Evolutionary conservation across 768 basidiomycete species (phyloP).

Genomic region (Fomitopsis pulvina): DNA sequence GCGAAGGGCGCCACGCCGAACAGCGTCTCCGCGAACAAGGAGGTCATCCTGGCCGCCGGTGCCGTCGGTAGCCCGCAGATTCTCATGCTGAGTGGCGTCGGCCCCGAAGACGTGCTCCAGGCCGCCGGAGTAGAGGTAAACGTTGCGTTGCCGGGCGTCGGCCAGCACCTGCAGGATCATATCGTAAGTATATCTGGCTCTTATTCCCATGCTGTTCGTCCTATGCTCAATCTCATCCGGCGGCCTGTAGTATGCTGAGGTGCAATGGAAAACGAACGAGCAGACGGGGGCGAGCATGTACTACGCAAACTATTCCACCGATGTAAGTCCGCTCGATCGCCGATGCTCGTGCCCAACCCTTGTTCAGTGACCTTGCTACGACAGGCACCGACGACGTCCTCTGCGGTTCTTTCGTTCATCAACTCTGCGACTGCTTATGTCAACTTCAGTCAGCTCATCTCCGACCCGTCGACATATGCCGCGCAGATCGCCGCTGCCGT

Average conservation of each 20-base stretch:
- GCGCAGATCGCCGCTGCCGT: constrained; percentile 27
- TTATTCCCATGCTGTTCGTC: neutral
- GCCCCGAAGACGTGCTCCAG: constrained; percentile 44
- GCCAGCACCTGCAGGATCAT: constrained; percentile 54
- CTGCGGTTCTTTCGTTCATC: constrained; percentile 45
- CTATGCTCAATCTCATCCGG: neutral
- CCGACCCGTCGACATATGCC: constrained; percentile 23
- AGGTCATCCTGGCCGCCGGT: constrained; percentile 48
- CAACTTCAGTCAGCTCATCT: constrained; percentile 43
- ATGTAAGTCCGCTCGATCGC: constrained; percentile 10
- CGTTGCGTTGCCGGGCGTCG: constrained; percentile 51
- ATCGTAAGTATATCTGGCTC: constrained; percentile 21
- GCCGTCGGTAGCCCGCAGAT: constrained; percentile 48
- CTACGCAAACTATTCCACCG: constrained; percentile 18
- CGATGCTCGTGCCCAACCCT: neutral
- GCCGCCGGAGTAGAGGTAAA: constrained; percentile 38
- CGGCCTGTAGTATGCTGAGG: constrained; percentile 26
- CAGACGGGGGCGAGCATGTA: constrained; percentile 32
- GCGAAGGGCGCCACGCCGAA: constrained; percentile 24
- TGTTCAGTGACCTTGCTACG: neutral
- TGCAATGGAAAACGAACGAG: constrained; percentile 31
- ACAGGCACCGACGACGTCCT: constrained; percentile 14
- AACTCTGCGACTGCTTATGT: constrained; percentile 60
- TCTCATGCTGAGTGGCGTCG: constrained; percentile 52
- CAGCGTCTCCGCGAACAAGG: constrained; percentile 50